Percentiles rank a stretch among this genome's conserved stretches.
Evolutionary conservation across 2,329 filamentous ascomycete genomes (phyloP).

Genomic region (Alternaria dauci): DNA sequence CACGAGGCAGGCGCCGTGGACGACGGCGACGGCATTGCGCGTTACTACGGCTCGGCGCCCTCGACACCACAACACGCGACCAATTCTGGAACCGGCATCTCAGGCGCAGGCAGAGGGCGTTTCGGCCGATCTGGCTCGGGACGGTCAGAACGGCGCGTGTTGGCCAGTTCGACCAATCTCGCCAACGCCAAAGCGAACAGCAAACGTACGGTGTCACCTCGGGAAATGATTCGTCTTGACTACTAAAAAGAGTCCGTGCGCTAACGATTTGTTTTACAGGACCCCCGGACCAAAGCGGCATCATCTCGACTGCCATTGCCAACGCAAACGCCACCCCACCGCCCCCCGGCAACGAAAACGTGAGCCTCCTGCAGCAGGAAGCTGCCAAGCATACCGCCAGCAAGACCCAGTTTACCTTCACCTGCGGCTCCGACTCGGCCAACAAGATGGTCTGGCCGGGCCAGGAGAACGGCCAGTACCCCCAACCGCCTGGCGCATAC

Average conservation of each 20-base stretch:
- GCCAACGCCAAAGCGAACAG: constrained; percentile 55
- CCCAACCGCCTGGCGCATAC: constrained; percentile 51
- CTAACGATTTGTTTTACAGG: constrained; percentile 51
- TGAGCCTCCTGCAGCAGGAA: constrained; percentile 79
- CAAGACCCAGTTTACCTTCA: constrained; percentile 94
- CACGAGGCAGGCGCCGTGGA: constrained; percentile 55
- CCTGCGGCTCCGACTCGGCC: constrained; percentile 87
- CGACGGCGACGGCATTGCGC: constrained; percentile 57
- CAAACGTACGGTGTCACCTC: constrained; percentile 49
- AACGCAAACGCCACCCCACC: constrained; percentile 69
- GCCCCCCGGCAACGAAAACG: constrained; percentile 73
- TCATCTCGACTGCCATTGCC: constrained; percentile 91
- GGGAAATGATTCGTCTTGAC: constrained; percentile 33
- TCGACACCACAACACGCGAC: constrained; percentile 59
- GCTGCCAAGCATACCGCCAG: constrained; percentile 69
- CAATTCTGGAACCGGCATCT: constrained; percentile 71
- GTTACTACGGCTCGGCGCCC: constrained; percentile 66
- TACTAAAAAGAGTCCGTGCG: constrained; percentile 40
- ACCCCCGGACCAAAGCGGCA: constrained; percentile 69
- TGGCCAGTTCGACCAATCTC: constrained; percentile 54
- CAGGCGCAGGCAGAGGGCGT: constrained; percentile 83
- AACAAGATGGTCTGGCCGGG: constrained; percentile 80
- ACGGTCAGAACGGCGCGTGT: constrained; percentile 54
- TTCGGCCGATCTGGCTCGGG: constrained; percentile 69
- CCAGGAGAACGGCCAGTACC: constrained; percentile 56